phyloP scores from a whole-genome alignment of 176 grass and related monocot genomes.

The Lolium rigidum region DNA sequence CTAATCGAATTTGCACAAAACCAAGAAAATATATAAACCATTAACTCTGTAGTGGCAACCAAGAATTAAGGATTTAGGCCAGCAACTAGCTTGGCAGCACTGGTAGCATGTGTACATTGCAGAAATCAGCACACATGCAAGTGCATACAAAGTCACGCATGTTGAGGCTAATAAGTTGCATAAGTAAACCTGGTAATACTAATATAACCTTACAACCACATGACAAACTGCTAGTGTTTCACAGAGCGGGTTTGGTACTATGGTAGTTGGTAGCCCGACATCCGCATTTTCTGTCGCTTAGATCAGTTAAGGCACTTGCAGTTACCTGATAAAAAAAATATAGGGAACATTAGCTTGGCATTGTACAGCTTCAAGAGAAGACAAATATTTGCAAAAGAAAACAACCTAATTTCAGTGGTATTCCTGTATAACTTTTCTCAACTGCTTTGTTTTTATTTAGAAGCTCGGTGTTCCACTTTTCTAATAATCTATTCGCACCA shows the following conservation, averaged over 20 bases:
- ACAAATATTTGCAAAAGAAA: neutral
- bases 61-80: neutral
- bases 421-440: neutral
- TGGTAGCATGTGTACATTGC: neutral
- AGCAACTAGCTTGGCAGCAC: neutral
- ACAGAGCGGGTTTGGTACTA: neutral
- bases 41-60: neutral
- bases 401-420: neutral
- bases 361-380: neutral
- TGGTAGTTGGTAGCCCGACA: neutral
- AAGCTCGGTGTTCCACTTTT: no score
- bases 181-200: no score
- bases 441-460: no score
- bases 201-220: no score
- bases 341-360: neutral
- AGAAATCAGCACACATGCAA: neutral
- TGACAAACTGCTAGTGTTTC: no score
- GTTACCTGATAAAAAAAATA: neutral
- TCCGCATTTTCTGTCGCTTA: neutral
- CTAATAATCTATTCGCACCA: no score
- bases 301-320: neutral
- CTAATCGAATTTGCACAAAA: neutral
- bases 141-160: neutral
- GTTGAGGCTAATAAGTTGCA: no score
- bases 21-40: neutral